phyloP scores from a whole-genome alignment of 257 asterid species.

The Solanum appendiculatum region DNA sequence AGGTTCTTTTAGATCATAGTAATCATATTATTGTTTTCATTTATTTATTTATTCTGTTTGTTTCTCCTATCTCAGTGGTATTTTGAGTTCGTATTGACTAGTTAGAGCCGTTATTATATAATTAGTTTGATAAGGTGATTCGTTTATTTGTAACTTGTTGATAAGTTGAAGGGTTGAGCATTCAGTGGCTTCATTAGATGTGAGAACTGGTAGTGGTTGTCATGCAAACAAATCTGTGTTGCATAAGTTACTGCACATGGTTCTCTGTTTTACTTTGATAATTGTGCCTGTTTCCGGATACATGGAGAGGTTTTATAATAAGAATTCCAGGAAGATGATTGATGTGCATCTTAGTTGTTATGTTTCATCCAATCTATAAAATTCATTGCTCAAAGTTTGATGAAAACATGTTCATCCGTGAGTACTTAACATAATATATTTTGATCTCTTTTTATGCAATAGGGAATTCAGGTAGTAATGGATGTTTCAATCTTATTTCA shows the following conservation, averaged over 20 bases:
- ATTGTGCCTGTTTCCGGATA: background rate
- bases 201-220: background rate
- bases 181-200: background rate
- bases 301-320: background rate
- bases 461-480: background rate
- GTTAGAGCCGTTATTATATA: background rate
- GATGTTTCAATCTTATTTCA: background rate
- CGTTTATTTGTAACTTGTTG: background rate
- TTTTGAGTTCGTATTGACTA: background rate
- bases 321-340: background rate
- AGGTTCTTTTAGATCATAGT: slow-evolving; percentile 40
- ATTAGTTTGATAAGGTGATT: background rate
- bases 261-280: background rate
- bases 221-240: background rate
- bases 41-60: background rate
- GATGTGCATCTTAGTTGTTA: background rate
- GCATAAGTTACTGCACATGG: background rate
- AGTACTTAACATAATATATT: background rate
- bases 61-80: background rate
- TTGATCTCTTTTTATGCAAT: background rate
- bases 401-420: background rate
- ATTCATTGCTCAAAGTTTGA: background rate
- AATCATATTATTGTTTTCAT: background rate
- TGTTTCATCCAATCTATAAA: background rate
- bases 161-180: background rate